A percentile compares a stretch with the other conserved stretches of the same genome.
phyloP scores from a whole-genome alignment of 2,329 filamentous ascomycete species.

The Apiospora sp. region DNA sequence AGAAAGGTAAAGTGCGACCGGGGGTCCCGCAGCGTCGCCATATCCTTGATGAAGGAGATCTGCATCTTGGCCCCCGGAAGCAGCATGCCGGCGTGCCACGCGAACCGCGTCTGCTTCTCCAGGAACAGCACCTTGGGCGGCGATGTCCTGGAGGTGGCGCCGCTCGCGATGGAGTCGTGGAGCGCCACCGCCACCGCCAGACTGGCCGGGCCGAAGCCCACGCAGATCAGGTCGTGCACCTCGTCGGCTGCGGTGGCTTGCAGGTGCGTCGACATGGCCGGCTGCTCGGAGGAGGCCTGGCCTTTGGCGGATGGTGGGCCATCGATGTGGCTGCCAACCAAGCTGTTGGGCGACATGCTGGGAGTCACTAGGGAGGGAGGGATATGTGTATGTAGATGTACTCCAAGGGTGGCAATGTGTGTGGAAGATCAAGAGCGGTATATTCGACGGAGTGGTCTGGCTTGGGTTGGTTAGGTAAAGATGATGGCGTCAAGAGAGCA shows the following conservation, averaged over 20 bases:
- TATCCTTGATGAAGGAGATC: slow-evolving; percentile 96
- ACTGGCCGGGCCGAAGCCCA: slow-evolving; percentile 93
- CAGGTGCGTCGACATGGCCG: slow-evolving; percentile 51
- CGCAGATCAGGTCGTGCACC: slow-evolving; percentile 84
- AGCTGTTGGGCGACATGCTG: slow-evolving; percentile 41
- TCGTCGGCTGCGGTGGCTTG: slow-evolving; percentile 64
- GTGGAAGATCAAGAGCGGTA: neutral
- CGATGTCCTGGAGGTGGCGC: too few species aligned
- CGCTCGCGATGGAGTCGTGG: slow-evolving; percentile 75
- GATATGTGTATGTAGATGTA: too few species aligned
- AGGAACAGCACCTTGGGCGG: slow-evolving; percentile 82
- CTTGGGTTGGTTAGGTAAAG: neutral
- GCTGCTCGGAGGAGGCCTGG: neutral
- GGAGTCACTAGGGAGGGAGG: neutral
- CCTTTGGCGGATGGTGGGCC: slow-evolving; percentile 27
- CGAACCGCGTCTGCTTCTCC: slow-evolving; percentile 83
- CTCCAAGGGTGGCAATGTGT: neutral
- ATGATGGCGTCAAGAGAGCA: neutral
- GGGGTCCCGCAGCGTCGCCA: slow-evolving; percentile 88
- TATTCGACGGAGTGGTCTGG: too few species aligned
- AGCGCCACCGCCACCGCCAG: slow-evolving; percentile 89
- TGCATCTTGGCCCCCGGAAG: slow-evolving; percentile 95
- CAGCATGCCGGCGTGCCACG: slow-evolving; percentile 96
- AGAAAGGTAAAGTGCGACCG: slow-evolving; percentile 93
- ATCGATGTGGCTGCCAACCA: slow-evolving; percentile 39